Evolutionary conservation across 1,139 yeast species (phyloP), one percentile per base, ranked within the genome.

Genomic region (Saccharomyces hybrid): DNA sequence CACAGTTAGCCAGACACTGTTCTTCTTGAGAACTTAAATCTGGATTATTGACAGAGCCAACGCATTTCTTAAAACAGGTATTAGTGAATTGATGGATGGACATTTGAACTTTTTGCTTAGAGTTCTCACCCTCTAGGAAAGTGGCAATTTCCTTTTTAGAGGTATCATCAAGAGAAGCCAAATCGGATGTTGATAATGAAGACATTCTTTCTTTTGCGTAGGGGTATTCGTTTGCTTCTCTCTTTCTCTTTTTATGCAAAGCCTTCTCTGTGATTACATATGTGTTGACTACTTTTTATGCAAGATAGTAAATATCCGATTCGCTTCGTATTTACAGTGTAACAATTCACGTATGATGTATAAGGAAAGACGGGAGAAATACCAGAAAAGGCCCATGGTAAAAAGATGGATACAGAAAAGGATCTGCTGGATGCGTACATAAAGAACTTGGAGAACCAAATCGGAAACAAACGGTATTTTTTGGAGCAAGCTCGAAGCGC

Each of bases 51-150:
- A 84, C 78, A 16, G 79, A 74, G 50, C 79, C 74, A 57, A 89
- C 79, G 70, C 98, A 91, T 73, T 88, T 87, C 70, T 86, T 87
- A 77, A 89, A 91, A 71, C 98, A 91, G 78, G 86, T 78, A 68
- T 89, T 91, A 46, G 97, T 90, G 77, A 88, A 89, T 67, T 79
- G 82, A 70, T 89, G 95, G 59, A 89, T 86, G 41, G 95, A 81
- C 77, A 82, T 78, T 74, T 89, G 97, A 30, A 91, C 89, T 74
- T 89, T 88, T 55, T 95, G 84, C 73, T 88, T 88, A 60, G 95
- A 82, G 68, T 87, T 86, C 73, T 91, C 97, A 11, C 85, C 75
- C 67, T 89, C 95, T 53, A 90, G 76, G 75, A 88, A 90, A 59
- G 79, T 77, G 69, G 84, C 77, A 54, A 90, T 82, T 61, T 89